These are phyloP conservation scores for Pyropia yezoensis DNA, from an alignment of 23 red algal species.

Conservation along the genomic window DNA sequence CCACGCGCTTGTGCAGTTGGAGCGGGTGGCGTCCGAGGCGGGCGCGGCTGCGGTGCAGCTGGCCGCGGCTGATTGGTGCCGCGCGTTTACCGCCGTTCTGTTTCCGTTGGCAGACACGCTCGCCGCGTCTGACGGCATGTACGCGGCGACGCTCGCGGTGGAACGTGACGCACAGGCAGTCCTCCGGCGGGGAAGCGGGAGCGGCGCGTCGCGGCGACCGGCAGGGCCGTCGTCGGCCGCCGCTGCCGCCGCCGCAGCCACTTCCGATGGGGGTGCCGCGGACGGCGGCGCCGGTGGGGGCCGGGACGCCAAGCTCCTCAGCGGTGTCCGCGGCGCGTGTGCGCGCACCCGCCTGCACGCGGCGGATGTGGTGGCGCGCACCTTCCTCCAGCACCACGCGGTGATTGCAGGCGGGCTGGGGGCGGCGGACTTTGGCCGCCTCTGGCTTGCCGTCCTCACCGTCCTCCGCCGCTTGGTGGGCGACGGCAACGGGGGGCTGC, in stretches of 20 bases:
- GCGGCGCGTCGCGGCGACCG: too few relatives aligned
- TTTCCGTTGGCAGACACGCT: slow-evolving; percentile 47
- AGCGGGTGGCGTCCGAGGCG: slow-evolving; percentile 32
- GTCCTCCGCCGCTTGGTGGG: slow-evolving; percentile 23
- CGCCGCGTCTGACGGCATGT: slow-evolving; percentile 29
- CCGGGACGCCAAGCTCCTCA: slow-evolving; percentile 30
- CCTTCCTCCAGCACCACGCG: slow-evolving; percentile 67
- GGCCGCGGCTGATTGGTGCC: slow-evolving; percentile 32
- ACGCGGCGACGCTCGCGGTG: slow-evolving; percentile 35
- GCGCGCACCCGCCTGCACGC: slow-evolving; percentile 46
- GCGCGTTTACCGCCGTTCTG: slow-evolving; percentile 28
- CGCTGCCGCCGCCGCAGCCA: slow-evolving; percentile 7
- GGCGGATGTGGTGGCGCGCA: slow-evolving; percentile 34
- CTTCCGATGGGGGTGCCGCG: slow-evolving; percentile 11
- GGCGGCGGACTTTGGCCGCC: slow-evolving; percentile 28
- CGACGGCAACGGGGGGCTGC: slow-evolving; percentile 34
- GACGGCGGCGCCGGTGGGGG: slow-evolving; percentile 15
- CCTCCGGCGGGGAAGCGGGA: too few relatives aligned
- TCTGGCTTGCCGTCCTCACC: slow-evolving; percentile 51
- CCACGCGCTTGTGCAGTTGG: slow-evolving; percentile 32
- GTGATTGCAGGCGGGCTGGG: slow-evolving; percentile 23
- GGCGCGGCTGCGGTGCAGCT: slow-evolving; percentile 29
- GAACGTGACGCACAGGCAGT: slow-evolving; percentile 24
- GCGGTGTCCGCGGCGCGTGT: slow-evolving; percentile 24
- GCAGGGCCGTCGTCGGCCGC: too few relatives aligned